A percentile compares a stretch with the other conserved stretches of the same genome.
Conservation (phyloP, 2,329 filamentous ascomycete genomes). For the Microsporum canis region DNA sequence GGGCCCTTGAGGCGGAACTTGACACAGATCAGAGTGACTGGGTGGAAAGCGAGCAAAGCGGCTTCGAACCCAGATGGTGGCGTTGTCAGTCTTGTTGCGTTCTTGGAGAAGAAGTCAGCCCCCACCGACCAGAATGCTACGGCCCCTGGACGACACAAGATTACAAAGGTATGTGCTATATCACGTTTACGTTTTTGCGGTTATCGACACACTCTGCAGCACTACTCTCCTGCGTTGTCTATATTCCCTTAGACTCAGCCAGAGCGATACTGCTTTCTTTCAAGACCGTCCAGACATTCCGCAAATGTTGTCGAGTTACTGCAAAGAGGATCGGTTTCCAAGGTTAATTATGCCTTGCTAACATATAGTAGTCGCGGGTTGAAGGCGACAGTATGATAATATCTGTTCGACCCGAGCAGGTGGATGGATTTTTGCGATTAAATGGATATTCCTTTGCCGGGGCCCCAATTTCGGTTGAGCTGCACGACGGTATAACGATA, state of each 20-base stretch:
- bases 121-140: conserved; percentile 38
- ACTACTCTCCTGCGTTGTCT: conserved; percentile 25
- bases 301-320: conserved; percentile 29
- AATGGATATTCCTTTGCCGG: conserved; percentile 61
- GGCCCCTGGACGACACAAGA: conserved; percentile 45
- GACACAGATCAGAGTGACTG: conserved; percentile 41
- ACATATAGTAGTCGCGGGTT: conserved; percentile 57
- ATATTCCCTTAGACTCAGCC: conserved; percentile 31
- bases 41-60: conserved; percentile 59
- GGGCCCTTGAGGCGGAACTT: conserved; percentile 17
- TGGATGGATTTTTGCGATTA: conserved; percentile 53
- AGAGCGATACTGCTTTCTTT: conserved; percentile 30
- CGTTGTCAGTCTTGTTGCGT: conserved; percentile 51
- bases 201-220: conserved; percentile 30
- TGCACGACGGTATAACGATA: conserved; percentile 17
- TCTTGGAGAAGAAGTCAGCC: conserved; percentile 60
- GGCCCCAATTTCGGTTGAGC: conserved; percentile 44
- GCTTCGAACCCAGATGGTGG: conserved; percentile 56
- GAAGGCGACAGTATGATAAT: conserved; percentile 60
- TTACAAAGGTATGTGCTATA: conserved; percentile 65
- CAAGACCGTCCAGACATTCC: conserved; percentile 22
- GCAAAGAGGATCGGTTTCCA: conserved; percentile 20
- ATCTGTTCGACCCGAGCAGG: conserved; percentile 53
- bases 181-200: conserved; percentile 30
- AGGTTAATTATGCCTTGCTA: conserved; percentile 50